A percentile compares a stretch with the other conserved stretches of the same genome.
These are phyloP conservation scores for Microcyclosporella mali DNA, from an alignment of 2,329 filamentous ascomycete genomes.

Conservation along the genomic window DNA sequence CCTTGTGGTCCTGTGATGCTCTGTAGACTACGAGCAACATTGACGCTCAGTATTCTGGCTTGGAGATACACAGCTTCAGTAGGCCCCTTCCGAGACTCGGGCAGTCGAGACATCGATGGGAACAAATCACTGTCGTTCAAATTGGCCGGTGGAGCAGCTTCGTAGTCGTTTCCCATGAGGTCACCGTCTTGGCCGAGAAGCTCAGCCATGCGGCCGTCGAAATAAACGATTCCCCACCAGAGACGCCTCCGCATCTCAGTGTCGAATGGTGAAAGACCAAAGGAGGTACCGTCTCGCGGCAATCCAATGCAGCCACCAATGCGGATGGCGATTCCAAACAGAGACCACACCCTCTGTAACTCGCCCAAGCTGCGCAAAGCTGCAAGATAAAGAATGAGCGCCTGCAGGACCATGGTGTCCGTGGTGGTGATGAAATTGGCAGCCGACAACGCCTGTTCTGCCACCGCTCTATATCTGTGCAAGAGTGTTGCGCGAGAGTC, in stretches of 20 bases:
- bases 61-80: slow-evolving; percentile 31
- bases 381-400: slow-evolving; percentile 27
- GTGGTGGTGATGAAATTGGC: slow-evolving; percentile 27
- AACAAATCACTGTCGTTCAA: slow-evolving; percentile 48
- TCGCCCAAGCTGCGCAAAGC: slow-evolving; percentile 22
- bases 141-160: slow-evolving; percentile 41
- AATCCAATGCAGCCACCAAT: slow-evolving; percentile 41
- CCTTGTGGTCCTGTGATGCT: slow-evolving; percentile 18
- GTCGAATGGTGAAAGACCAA: slow-evolving; percentile 30
- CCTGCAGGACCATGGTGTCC: slow-evolving; percentile 26
- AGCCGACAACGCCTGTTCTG: slow-evolving; percentile 22
- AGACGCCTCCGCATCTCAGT: slow-evolving; percentile 30
- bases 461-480: slow-evolving; percentile 19
- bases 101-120: slow-evolving; percentile 37
- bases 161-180: slow-evolving; percentile 22
- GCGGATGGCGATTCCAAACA: slow-evolving; percentile 35
- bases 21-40: slow-evolving; percentile 17
- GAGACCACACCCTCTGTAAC: slow-evolving; percentile 20
- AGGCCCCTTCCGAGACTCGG: slow-evolving; percentile 17
- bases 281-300: slow-evolving; percentile 22
- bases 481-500: slow-evolving; percentile 18
- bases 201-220: slow-evolving; percentile 64
- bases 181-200: slow-evolving; percentile 36
- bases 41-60: slow-evolving; percentile 16
- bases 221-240: slow-evolving; percentile 49